Conservation (phyloP, 2,329 filamentous ascomycete genomes). For the Aspergillus sp. region DNA sequence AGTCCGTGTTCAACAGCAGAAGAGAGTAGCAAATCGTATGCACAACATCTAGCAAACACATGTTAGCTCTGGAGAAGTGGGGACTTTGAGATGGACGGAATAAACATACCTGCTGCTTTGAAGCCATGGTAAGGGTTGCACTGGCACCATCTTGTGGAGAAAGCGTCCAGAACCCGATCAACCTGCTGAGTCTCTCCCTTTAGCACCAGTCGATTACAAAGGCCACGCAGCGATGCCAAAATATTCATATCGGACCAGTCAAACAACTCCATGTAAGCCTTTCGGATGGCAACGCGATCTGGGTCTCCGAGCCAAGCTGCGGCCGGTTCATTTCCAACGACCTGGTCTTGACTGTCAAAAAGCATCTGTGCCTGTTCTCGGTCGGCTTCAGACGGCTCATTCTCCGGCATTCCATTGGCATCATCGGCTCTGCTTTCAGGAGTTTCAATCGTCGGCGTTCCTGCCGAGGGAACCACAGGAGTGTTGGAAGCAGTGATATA, state of each 20-base stretch:
- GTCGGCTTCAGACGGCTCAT: conserved; percentile 60
- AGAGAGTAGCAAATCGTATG: conserved; percentile 97
- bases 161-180: conserved; percentile 85
- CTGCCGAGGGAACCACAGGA: conserved; percentile 33
- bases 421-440: conserved; percentile 16
- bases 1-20: conserved; percentile 89
- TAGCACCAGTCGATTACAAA: conserved; percentile 78
- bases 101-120: conserved; percentile 70
- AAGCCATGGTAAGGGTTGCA: conserved; percentile 94
- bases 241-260: conserved; percentile 82
- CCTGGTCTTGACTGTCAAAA: conserved; percentile 75
- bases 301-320: conserved; percentile 78
- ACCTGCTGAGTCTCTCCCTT: conserved; percentile 95
- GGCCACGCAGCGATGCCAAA: conserved; percentile 69
- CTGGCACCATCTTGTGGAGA: conserved; percentile 86
- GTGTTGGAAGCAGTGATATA: conserved; percentile 46
- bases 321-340: conserved; percentile 74
- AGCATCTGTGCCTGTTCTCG: conserved; percentile 75
- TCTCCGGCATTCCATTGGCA: conserved; percentile 16
- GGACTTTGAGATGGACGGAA: background rate
- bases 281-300: conserved; percentile 53
- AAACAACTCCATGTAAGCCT: conserved; percentile 89
- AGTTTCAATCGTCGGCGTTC: conserved; percentile 18
- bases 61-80: background rate
- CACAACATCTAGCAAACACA: conserved; percentile 69